These are phyloP conservation scores for Trichomonas gallinae DNA, from an alignment of 208 protist species.

Conservation along the genomic window DNA sequence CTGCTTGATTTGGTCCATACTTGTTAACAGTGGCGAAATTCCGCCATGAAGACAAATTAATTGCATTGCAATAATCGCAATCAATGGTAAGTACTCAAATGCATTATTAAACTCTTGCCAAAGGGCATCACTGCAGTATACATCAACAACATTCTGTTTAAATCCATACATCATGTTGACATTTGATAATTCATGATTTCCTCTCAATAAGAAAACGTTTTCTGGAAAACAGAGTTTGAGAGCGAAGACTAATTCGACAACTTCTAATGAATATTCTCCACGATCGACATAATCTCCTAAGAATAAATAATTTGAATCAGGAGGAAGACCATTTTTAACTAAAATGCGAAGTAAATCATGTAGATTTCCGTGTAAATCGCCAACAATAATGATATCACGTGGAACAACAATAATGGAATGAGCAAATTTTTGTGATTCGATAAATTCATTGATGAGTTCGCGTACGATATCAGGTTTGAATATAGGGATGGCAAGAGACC, in stretches of 20 bases:
- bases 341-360: background rate
- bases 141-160: background rate
- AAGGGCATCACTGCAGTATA: background rate
- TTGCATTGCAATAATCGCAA: background rate
- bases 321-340: background rate
- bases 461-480: too few species aligned
- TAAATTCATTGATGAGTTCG: too few species aligned
- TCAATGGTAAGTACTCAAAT: background rate
- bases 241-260: constrained; percentile 11
- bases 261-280: constrained; percentile 31
- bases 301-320: background rate
- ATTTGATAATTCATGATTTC: background rate
- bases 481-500: too few species aligned
- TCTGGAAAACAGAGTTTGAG: background rate
- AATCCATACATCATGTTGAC: background rate
- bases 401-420: too few species aligned
- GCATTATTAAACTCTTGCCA: background rate
- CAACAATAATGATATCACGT: background rate
- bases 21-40: background rate
- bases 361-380: constrained; percentile 2
- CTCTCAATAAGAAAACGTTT: background rate
- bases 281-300: constrained; percentile 40
- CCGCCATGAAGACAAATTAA: constrained; percentile 3
- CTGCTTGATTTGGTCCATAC: background rate
- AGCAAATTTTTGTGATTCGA: too few species aligned